Evolutionary conservation across 2,329 filamentous ascomycete genomes (phyloP), one percentile per base, ranked within the genome.

Genomic region (Cladophialophora bantiana): DNA sequence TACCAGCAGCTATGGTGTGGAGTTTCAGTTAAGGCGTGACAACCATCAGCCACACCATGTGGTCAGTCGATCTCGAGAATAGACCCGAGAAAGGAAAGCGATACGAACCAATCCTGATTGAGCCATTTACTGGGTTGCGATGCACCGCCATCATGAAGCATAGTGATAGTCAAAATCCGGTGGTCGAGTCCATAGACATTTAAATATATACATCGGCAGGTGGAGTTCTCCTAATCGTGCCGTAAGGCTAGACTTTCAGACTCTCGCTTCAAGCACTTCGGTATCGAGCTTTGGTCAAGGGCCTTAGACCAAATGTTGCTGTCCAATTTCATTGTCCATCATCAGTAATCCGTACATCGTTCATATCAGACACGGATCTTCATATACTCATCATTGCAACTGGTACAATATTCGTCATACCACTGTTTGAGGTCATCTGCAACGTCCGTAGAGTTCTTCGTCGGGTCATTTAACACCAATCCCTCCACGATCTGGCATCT

Each of bases 401-500:
- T 89, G 26, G 81, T 81, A 77, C 88, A 90, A 76, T 90, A 90
- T 61, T 83, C 81, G 55, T 83, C 80, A 70, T 88, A 86, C 84
- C 86, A 88, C 71, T 68, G 76, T 73, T 61, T 74, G 71, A 59
- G 65, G 65, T 53, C 71, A 18, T 65, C 71, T 58, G 72, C 72
- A 50, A 71, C 60, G 40, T 71, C 72, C 34, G 64, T 65, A 13
- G 72, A 73, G 48, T 75, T 75, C 57, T 26, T 72, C 68, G 38
- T 73, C 54, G 26, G 72, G 70, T 73, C 73, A 18, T 73, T 68
- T 31, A 74, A 73, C 10, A 86, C 75, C 72, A 88, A 78, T 13
- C 75, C 76, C 48, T 84, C 83, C 7, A 88, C 77, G 74, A 90
- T 86, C 64, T 87, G 87, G 77, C 95, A 99, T 57, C 91, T 86